Evolutionary conservation across 1,284 basidiomycete genomes (phyloP).

Genomic region (Microbotryomycetes sp.): DNA sequence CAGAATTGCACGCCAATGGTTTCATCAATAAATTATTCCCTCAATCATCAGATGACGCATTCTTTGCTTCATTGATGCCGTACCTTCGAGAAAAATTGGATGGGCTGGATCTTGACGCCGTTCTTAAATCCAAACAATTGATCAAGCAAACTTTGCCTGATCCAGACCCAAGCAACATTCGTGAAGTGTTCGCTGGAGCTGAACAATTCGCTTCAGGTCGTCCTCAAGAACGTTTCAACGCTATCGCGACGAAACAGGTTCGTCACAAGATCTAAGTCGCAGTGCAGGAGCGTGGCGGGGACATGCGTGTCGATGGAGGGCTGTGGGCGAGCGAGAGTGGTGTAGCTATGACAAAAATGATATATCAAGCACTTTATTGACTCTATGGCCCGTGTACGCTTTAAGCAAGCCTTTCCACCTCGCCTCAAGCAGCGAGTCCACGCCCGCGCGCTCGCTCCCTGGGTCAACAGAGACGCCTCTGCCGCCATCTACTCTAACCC

Average conservation of each 20-base stretch:
- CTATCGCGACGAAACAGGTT: slow-evolving; percentile 23
- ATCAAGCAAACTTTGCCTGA: slow-evolving; percentile 18
- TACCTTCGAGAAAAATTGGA: slow-evolving; percentile 21
- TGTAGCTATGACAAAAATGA: too few relatives aligned
- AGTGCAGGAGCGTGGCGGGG: too few relatives aligned
- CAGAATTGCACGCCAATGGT: slow-evolving; percentile 18
- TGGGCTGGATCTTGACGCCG: slow-evolving; percentile 21
- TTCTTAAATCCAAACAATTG: slow-evolving; percentile 20
- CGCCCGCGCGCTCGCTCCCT: too few relatives aligned
- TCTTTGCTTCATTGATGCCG: slow-evolving; percentile 2
- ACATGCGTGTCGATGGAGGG: too few relatives aligned
- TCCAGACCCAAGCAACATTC: slow-evolving; percentile 27
- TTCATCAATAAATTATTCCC: slow-evolving; percentile 30
- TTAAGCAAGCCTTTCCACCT: too few relatives aligned
- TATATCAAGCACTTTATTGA: too few relatives aligned
- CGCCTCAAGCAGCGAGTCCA: too few relatives aligned
- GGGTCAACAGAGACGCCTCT: too few relatives aligned
- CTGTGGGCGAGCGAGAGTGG: too few relatives aligned
- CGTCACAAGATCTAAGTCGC: slow-evolving; percentile 25
- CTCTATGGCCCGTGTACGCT: too few relatives aligned
- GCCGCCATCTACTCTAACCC: slow-evolving; percentile 27
- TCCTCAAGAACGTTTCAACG: slow-evolving; percentile 19
- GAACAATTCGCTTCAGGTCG: slow-evolving; percentile 25
- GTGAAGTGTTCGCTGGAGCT: slow-evolving; percentile 29
- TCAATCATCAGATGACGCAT: not conserved